A percentile compares a stretch with the other conserved stretches of the same genome.
Conservation (phyloP, 371 early-diverging fungal species). For the Rhizopus stolonifer region DNA sequence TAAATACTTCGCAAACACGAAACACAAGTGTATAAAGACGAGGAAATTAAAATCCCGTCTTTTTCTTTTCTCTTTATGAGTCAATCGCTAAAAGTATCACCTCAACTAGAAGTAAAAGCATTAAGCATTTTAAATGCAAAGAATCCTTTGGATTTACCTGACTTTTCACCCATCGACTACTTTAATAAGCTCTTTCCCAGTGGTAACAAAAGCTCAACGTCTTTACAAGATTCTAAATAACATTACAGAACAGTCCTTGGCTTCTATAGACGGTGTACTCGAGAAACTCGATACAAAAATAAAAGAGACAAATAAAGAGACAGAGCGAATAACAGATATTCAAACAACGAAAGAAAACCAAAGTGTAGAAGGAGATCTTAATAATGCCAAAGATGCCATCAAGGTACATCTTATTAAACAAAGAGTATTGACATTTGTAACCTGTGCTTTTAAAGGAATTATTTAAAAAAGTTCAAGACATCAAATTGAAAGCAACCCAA, state of each 20-base stretch:
- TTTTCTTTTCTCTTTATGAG: neutral
- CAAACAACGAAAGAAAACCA: constrained; percentile 61
- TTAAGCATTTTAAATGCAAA: constrained; percentile 49
- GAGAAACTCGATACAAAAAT: constrained; percentile 62
- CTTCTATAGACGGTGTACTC: constrained; percentile 66
- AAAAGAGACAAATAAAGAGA: constrained; percentile 58
- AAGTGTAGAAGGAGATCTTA: constrained; percentile 59
- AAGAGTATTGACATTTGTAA: neutral
- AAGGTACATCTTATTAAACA: constrained; percentile 41
- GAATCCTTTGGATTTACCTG: constrained; percentile 70
- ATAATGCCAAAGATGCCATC: constrained; percentile 69
- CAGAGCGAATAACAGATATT: constrained; percentile 67
- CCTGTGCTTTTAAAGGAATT: constrained; percentile 52
- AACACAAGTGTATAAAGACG: too few species aligned
- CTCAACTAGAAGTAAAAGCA: constrained; percentile 50
- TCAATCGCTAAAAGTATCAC: constrained; percentile 42
- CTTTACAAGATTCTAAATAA: neutral
- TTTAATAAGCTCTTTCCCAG: constrained; percentile 84
- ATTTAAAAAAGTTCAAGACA: constrained; percentile 76
- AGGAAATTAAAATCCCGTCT: neutral
- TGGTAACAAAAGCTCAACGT: constrained; percentile 38
- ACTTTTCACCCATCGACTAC: constrained; percentile 73
- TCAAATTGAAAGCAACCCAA: constrained; percentile 80
- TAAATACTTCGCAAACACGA: too few species aligned
- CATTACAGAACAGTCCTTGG: constrained; percentile 67